Conservation (phyloP, 805 yeast species). For the Lipomyces orientalis region DNA sequence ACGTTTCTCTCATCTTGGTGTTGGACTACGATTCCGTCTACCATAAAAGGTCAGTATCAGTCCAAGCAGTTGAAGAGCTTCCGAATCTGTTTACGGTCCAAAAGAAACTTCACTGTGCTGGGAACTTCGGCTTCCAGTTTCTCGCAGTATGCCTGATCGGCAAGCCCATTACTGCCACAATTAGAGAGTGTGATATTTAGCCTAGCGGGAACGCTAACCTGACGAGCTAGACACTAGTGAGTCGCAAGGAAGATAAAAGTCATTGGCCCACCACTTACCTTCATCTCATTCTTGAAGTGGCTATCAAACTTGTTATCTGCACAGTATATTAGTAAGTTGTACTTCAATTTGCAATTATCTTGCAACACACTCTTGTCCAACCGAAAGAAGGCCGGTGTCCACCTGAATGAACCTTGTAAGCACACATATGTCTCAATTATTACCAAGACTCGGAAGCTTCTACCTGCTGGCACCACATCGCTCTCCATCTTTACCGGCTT, state of each 20-base stretch:
- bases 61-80: conserved; percentile 6
- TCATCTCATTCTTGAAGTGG: conserved; percentile 5
- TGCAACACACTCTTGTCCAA: conserved; percentile 5
- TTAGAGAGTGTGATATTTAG: not conserved
- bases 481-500: conserved; percentile 8
- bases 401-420: not conserved
- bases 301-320: conserved; percentile 9
- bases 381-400: conserved; percentile 12
- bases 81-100: conserved; percentile 14
- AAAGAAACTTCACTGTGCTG: not conserved
- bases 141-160: not conserved
- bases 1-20: conserved; percentile 2
- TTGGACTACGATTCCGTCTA: not conserved
- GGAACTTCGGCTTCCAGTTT: conserved; percentile 9
- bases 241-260: not conserved
- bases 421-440: not conserved
- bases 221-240: conserved; percentile 3
- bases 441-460: not conserved
- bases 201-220: conserved; percentile 8
- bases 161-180: not conserved
- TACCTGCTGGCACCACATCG: conserved; percentile 9
- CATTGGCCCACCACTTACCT: not conserved
- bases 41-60: conserved; percentile 1
- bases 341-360: not conserved
- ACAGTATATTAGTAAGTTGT: not conserved